Evolutionary conservation across 2,329 filamentous ascomycete genomes (phyloP).

Genomic region (Pezicula neosporulosa): DNA sequence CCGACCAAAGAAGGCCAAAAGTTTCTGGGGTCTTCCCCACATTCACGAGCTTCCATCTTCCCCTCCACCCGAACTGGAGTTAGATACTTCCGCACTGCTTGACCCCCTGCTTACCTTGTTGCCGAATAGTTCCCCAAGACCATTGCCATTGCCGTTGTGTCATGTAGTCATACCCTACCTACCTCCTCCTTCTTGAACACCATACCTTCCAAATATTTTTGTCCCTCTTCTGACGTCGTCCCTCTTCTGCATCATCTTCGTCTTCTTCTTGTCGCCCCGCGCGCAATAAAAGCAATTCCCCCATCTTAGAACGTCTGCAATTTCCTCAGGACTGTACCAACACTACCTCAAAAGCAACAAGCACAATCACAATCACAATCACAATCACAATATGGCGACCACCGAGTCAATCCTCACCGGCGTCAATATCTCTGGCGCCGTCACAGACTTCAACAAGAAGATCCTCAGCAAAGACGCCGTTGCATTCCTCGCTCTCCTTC

Average conservation of each 20-base stretch:
- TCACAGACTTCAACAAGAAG: slow-evolving; percentile 79
- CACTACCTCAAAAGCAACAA: not conserved
- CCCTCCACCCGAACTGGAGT: slow-evolving; percentile 15
- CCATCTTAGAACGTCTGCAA: not conserved
- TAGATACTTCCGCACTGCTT: not conserved
- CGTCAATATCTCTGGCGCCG: slow-evolving; percentile 77
- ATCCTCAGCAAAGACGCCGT: slow-evolving; percentile 89
- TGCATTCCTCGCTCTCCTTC: slow-evolving; percentile 89
- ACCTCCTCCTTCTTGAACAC: not conserved
- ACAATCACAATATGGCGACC: slow-evolving; percentile 51
- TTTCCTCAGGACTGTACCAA: not conserved
- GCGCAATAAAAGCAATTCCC: slow-evolving; percentile 3
- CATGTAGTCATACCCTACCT: not conserved
- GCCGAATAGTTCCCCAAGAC: not conserved
- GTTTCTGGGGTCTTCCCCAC: slow-evolving; percentile 14
- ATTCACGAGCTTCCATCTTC: slow-evolving; percentile 19
- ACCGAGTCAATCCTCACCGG: slow-evolving; percentile 79
- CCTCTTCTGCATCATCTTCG: not conserved
- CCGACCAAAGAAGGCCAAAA: too few relatives aligned
- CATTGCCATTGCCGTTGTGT: not conserved
- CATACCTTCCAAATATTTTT: not conserved
- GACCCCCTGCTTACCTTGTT: not conserved
- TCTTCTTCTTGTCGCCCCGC: too few relatives aligned
- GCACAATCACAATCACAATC: not conserved
- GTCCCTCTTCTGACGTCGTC: slow-evolving; percentile 1